Evolutionary conservation across 2,329 filamentous ascomycete genomes (phyloP).

Genomic region (Penicillium frequentans): DNA sequence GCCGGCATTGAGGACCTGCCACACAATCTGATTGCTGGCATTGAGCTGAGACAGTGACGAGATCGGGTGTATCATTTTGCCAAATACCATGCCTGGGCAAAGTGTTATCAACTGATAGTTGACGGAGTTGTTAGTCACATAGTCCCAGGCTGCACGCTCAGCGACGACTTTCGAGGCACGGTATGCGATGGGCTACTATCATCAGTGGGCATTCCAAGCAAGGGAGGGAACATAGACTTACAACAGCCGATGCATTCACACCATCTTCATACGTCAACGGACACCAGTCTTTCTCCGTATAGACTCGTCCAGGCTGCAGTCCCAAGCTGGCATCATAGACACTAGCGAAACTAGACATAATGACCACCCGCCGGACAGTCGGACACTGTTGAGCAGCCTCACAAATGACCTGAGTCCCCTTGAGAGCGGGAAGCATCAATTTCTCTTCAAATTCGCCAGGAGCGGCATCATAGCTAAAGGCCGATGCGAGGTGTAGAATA

Average conservation of each 20-base stretch:
- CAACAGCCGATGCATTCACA: conserved; percentile 19
- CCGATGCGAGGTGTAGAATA: conserved; percentile 29
- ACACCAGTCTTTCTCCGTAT: conserved; percentile 24
- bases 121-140: conserved; percentile 17
- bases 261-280: conserved; percentile 26
- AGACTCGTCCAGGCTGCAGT: conserved; percentile 21
- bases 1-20: conserved; percentile 26
- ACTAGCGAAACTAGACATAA: conserved; percentile 28
- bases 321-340: conserved; percentile 23
- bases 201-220: background rate
- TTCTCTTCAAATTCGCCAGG: conserved; percentile 30
- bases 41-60: conserved; percentile 23
- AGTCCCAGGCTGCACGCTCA: conserved; percentile 28
- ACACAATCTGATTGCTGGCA: conserved; percentile 31
- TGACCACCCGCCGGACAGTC: conserved; percentile 22
- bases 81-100: conserved; percentile 31
- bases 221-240: background rate
- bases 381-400: conserved; percentile 20
- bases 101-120: conserved; percentile 18
- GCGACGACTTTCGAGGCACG: conserved; percentile 27
- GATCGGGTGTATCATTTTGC: conserved; percentile 24
- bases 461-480: conserved; percentile 27
- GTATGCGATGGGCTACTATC: conserved; percentile 21
- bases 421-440: conserved; percentile 29
- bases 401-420: conserved; percentile 28